Base-by-base conservation (phyloP, 768 basidiomycete genomes). In the Tylopilus vinaceipallidus region DNA sequence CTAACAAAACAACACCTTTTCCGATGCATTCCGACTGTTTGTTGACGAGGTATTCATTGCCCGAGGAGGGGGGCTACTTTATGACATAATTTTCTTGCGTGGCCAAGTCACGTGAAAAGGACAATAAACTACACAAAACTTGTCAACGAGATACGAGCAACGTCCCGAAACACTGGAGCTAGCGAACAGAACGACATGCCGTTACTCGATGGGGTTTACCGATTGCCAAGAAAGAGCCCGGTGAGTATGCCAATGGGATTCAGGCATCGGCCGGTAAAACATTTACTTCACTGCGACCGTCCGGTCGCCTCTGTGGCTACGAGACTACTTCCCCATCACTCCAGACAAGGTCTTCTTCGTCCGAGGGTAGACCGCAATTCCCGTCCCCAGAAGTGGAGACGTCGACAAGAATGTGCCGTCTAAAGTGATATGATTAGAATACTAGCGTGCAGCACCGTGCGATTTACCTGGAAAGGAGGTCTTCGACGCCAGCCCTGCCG, bases 401-500 rank as follows among this genome's bases (percentile, higher is more conserved):
- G 6, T 56, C 55, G 17, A 49, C 5, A 29, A 67, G 59, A 29
- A 67, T 56, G 39, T 67, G 68, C 26, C 65, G 67, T 33, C 65
- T 67, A 19, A 8, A 4, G 17, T 27, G 35, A 4, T 0, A n/a
- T 16, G 3, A 30, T 50, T 19, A 55, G 27, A 11, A 32, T 20
- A 13, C 17, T 30, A 2, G n/a, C 20, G 20, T 17, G 0, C 13
- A 42, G 22, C 9, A 6, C 30, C 38, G 9, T 39, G 23, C 36
- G 40, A 37, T 37, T 47, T 52, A 88, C 87, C 75, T 80, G 58
- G 76, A 73, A 14, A 91, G 72, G 7, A 88, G 69, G 37, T 87
- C 86, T 54, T 88, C 84, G 0, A 91, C 60, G 22, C 83, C 86
- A n/a, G 76, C 77, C 29, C 70, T 61, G 12, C 82, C 83, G 0